Conservation (phyloP, 371 early-diverging fungal genomes). For the Mortierella sp. region DNA sequence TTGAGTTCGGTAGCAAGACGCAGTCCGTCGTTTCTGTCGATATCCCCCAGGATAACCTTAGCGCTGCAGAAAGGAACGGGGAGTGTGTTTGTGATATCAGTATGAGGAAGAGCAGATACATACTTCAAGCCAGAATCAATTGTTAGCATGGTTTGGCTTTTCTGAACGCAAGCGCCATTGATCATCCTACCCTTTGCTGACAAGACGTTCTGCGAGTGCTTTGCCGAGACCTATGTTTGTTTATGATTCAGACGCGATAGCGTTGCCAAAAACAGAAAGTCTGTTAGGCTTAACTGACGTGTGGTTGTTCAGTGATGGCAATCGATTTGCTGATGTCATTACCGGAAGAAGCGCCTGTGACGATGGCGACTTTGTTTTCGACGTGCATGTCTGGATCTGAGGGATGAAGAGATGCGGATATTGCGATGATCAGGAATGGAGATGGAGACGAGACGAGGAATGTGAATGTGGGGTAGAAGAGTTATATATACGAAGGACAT, state of each 20-base stretch:
- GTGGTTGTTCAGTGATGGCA: neutral
- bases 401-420: neutral
- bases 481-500: too few relatives aligned
- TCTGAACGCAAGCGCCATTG: too few relatives aligned
- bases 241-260: neutral
- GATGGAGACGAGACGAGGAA: neutral
- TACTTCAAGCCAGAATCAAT: too few relatives aligned
- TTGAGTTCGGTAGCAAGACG: constrained; percentile 34
- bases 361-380: constrained; percentile 48
- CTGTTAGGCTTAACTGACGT: too few relatives aligned
- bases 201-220: constrained; percentile 38
- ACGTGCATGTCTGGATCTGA: constrained; percentile 20
- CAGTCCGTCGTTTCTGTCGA: constrained; percentile 28
- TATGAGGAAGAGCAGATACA: neutral
- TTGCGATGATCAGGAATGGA: neutral
- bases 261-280: too few relatives aligned
- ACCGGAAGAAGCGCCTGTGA: constrained; percentile 51
- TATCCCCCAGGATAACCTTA: constrained; percentile 43
- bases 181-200: constrained; percentile 45
- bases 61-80: constrained; percentile 17
- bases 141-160: too few relatives aligned
- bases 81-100: too few relatives aligned
- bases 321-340: neutral
- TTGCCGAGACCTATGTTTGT: constrained; percentile 31
- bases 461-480: neutral